Evolutionary conservation across 2,329 filamentous ascomycete genomes (phyloP), one percentile per base, ranked within the genome.

Genomic region (Trichoderma sp.): DNA sequence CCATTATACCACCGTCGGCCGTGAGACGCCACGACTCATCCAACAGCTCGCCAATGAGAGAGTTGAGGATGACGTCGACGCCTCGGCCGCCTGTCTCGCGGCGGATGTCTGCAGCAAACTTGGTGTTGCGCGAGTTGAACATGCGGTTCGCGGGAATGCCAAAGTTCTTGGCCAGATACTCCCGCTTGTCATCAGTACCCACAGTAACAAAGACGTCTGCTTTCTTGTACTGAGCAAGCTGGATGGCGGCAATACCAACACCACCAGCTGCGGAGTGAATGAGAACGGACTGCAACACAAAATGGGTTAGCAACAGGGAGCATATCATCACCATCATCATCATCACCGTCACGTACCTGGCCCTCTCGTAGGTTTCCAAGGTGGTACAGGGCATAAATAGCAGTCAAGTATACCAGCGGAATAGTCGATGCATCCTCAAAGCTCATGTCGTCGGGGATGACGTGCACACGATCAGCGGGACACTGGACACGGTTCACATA

Each of bases 341-440:
- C 27, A 4, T 27, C 27, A 27, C 27, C 27, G 4, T 27, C 27
- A 27, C 27, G 4, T 27, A 27, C 27, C 27, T 79, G 47, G 16
- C 69, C 65, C 29, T 55, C 31, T 3, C 3, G 4, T 1, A 70
- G 24, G 1, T 19, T 60, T 8, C 56, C 69, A 6, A 57, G 37
- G 21, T 35, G 10, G n/a, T 21, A n/a, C 13, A 60, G 52, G 1
- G 40, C 19, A 6, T 47, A 19, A 19, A 47, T 47, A 6, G 16
- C n/a, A 7, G 40, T 47, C 16, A 47, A 19, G 19, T 47, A 47
- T 6, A n/a, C 40, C 19, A 78, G 70, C 0, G 78, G 78, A 10
- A 81, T 66, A 0, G 78, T 75, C 5, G 78, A 76, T 1, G 76
- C 79, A 3, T 74, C 72, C 19, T 74, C 75, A n/a, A 79, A 80